Evolutionary conservation across 106 monocot genomes (phyloP), one percentile per base, ranked within the genome.

Genomic region (Alisma plantagoaquatica): DNA sequence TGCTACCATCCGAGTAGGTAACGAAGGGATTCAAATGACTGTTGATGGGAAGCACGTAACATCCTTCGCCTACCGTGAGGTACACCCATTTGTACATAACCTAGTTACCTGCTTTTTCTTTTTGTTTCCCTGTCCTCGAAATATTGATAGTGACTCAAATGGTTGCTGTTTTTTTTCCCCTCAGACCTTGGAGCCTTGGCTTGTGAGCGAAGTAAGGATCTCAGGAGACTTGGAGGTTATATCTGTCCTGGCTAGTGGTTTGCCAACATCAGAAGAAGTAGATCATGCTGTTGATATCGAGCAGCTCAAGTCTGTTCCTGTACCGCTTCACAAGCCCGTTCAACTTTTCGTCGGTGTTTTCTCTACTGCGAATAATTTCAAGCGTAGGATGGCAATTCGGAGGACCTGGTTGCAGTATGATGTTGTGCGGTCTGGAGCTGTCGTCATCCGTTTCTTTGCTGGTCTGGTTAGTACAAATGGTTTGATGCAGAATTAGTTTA

Each of bases 381-480:
- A 81, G 43, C 84, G 69, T 17, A 80, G 94, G 69, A 96, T 88
- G 94, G 77, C 94, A 11, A 66, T 96, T 62, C 62, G 94, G 41
- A 84, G 94, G 66, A 78, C 88, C 24, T 96, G 94, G 94, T 78
- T 96, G 84, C 94, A 96, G 38, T 96, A 73, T 70, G 84, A 88
- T 65, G 64, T 35, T 73, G 81, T 96, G 26, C 59, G 60, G 23
- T 78, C 80, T 41, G 81, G 80, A 57, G 26, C 45, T 21, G 88
- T 78, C 63, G 81, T 54, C 22, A 84, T 88, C 8, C 88, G 78
- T 0, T 96, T 98, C 63, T 96, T 96, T 70, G 88, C 88, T 63
- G 94, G 94, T 51, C 67, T 96, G 81, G 94, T 96, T 65, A 69
- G 70, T 57, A 61, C 10, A 25, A 23, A 56, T 25, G n/a, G n/a